These are phyloP conservation scores for Pelagomonas calceolata DNA, from an alignment of 108 stramenopile genomes.

Conservation along the genomic window DNA sequence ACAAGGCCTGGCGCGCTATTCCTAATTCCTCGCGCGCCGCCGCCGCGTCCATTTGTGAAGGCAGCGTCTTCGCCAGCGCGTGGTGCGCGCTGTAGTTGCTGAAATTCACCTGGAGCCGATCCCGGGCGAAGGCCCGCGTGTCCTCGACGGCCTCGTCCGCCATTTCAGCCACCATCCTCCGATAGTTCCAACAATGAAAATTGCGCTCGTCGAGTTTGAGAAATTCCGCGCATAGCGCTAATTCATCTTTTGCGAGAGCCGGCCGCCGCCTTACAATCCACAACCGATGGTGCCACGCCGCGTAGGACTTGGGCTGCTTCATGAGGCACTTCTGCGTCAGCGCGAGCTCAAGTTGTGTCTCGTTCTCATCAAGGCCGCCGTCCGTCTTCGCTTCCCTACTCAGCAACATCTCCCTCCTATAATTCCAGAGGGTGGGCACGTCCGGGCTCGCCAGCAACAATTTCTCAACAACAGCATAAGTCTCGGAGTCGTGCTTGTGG, in stretches of 20 bases:
- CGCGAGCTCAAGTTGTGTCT: constrained; percentile 38
- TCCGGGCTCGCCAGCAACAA: constrained; percentile 80
- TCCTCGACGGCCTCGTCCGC: too few relatives aligned
- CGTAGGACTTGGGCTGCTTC: constrained; percentile 90
- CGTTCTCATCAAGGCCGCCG: background rate
- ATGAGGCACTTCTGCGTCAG: constrained; percentile 64
- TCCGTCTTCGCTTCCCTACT: constrained; percentile 14
- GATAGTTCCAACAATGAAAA: constrained; percentile 98
- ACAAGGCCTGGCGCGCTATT: constrained; percentile 56
- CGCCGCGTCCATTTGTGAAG: constrained; percentile 3
- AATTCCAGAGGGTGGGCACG: constrained; percentile 87
- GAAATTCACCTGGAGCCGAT: constrained; percentile 71
- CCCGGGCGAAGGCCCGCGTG: background rate
- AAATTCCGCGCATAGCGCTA: constrained; percentile 65
- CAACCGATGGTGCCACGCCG: constrained; percentile 93
- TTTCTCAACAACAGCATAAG: constrained; percentile 59
- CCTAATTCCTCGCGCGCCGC: background rate
- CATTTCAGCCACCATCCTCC: constrained; percentile 59
- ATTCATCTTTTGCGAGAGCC: constrained; percentile 32
- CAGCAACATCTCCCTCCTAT: constrained; percentile 66
- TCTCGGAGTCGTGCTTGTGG: constrained; percentile 56
- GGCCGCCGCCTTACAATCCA: constrained; percentile 62
- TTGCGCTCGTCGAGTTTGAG: constrained; percentile 81
- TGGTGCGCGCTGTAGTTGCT: constrained; percentile 82
- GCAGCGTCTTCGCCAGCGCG: constrained; percentile 5